Evolutionary conservation across 805 yeast species (phyloP), one percentile per base, ranked within the genome.

Genomic region (Wickerhamiella slavikovae): DNA sequence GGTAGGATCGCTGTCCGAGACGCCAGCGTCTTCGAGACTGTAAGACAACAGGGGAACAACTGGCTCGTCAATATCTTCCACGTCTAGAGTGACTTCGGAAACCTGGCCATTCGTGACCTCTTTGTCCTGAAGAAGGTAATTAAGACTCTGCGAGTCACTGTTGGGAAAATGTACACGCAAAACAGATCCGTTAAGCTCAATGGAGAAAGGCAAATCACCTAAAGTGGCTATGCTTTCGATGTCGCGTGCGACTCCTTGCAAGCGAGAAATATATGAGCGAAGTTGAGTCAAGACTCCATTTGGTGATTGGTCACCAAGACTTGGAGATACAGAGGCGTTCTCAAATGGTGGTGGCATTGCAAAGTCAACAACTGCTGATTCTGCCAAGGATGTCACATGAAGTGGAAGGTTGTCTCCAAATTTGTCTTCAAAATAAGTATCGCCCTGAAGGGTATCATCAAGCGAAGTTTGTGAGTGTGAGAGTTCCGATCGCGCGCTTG

Each of bases 131-230:
- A 75, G 49, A 35, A 76, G 49, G 14, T 38, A 35, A 40, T 71
- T 73, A 40, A 76, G 64, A 38, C 68, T 68, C 4, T 47, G 54
- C 5, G 60, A 50, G 35, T 74, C 79, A 35, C 74, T 61, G 45
- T 74, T 76, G 20, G 85, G 80, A 52, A 79, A 77, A 45, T 66
- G 72, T 10, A 72, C 66, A 38, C 72, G 41, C 18, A 52, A 43
- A 30, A 48, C 49, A 18, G 57, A 52, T 9, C 52, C 45, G 22
- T 51, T 42, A 16, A 32, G 29, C 27, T 57, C 57, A 31, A 64
- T 50, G 27, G 68, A 57, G 31, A 74, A 55, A 6, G 77, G 80
- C 38, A 70, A 63, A 36, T 70, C 68, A 2, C 89, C 89, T 33
- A 71, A 64, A 3, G 47, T 40, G 18, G 68, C 65, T 34, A 68